Evolutionary conservation across 805 yeast genomes (phyloP), one percentile per base, ranked within the genome.

Genomic region (Candida boleticola): DNA sequence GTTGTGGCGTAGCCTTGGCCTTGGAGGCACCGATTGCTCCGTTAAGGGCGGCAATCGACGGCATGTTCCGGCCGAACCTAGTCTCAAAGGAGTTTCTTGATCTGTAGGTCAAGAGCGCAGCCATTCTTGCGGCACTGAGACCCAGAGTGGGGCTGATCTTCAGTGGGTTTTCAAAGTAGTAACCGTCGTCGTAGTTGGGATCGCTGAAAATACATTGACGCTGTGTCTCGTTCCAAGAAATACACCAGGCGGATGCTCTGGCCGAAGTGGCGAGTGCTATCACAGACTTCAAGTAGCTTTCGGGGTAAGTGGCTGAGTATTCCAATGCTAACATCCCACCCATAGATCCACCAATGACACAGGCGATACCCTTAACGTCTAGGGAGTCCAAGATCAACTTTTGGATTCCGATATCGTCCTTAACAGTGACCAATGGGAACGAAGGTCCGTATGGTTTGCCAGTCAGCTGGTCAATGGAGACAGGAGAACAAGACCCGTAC

Each of bases 211-310:
- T 89, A 48, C 96, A 82, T 61, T 93, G 99, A 53, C 99, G 77
- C 65, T 93, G 99, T 1, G 99, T 95, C 59, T 93, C 99, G 41
- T 95, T 92, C 99, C 99, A 93, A 3, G 96, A 87, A 31, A 93
- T 93, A 51, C 98, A 93, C 99, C 99, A 93, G 0, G 99, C 99
- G 2, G 95, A 85, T 34, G 90, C 95, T 56, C 95, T 74, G 0
- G 98, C 97, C 20, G 95, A 82, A 0, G 98, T 92, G 1, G 99
- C 99, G 41, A 92, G 66, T 0, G 97, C 92, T 11, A 92, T 82
- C 18, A 86, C 71, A 32, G 77, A 70, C 45, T 76, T 75, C 26
- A 93, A 95, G 57, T 79, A 93, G 1, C 70, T 60, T 3, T 84
- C 84, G 42, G 79, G 82, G 58, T 77, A 88, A 2, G 66, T 64